These are phyloP conservation scores for Emergomyces orientalis DNA, from an alignment of 2,329 filamentous ascomycete species.

Conservation along the genomic window DNA sequence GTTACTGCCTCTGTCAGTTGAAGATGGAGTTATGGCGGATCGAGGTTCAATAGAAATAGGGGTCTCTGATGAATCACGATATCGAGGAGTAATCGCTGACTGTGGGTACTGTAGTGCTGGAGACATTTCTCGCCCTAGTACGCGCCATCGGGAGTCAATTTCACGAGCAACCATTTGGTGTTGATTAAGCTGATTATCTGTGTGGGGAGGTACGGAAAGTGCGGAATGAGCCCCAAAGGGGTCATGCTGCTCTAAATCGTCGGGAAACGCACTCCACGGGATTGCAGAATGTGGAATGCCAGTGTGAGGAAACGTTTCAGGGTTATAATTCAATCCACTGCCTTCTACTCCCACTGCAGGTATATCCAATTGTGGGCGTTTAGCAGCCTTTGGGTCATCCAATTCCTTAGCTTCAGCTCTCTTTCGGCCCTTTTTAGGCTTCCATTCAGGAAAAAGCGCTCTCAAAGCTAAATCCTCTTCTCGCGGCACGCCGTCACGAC, in stretches of 20 bases:
- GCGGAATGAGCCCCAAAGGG: constrained; percentile 32
- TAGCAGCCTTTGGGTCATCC: constrained; percentile 47
- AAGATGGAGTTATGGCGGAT: constrained; percentile 62
- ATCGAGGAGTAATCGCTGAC: constrained; percentile 61
- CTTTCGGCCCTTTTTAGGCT: constrained; percentile 54
- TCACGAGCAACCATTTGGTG: constrained; percentile 8
- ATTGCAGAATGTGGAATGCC: constrained; percentile 24
- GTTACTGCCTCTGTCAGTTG: constrained; percentile 34
- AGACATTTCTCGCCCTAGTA: constrained; percentile 50
- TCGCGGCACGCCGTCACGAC: constrained; percentile 69
- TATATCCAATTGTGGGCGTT: constrained; percentile 55
- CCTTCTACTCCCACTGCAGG: constrained; percentile 38
- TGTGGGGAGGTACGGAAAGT: constrained; percentile 20
- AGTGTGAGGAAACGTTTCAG: constrained; percentile 7
- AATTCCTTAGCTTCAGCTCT: constrained; percentile 51
- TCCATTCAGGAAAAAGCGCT: constrained; percentile 67
- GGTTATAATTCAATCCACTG: constrained; percentile 22
- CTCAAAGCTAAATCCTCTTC: constrained; percentile 85
- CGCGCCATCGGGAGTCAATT: constrained; percentile 34
- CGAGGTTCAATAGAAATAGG: constrained; percentile 48
- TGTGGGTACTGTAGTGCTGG: constrained; percentile 63
- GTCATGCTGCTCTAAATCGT: constrained; percentile 41
- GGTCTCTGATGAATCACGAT: constrained; percentile 25
- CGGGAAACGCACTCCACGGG: constrained; percentile 47
- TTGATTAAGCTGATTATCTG: constrained; percentile 28